Evolutionary conservation across 2,329 filamentous ascomycete genomes (phyloP).

Genomic region (Teratosphaeria epicoccoides): DNA sequence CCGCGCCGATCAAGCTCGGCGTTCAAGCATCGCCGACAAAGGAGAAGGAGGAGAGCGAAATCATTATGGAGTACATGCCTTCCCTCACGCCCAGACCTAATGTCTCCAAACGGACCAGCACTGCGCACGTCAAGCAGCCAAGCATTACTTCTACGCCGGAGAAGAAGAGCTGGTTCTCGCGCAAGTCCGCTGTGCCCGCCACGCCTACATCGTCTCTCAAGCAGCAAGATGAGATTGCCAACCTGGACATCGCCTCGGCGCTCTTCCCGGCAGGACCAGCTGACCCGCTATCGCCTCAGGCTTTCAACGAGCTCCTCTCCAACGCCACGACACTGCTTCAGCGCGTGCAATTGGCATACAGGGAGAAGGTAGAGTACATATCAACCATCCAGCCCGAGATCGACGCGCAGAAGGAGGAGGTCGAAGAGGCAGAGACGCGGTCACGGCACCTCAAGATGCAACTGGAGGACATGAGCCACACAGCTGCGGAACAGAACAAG

Average conservation of each 20-base stretch:
- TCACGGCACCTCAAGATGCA: slow-evolving; percentile 49
- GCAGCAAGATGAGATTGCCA: slow-evolving; percentile 40
- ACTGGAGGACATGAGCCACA: slow-evolving; percentile 48
- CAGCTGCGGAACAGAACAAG: slow-evolving; percentile 45
- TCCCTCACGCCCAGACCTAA: slow-evolving; percentile 23
- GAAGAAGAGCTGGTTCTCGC: slow-evolving; percentile 24
- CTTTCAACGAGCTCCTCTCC: slow-evolving; percentile 46
- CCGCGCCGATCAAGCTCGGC: slow-evolving; percentile 24
- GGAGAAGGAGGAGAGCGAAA: slow-evolving; percentile 19
- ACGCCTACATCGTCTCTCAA: slow-evolving; percentile 4
- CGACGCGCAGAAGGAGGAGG: slow-evolving; percentile 48
- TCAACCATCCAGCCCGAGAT: slow-evolving; percentile 44
- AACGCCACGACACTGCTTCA: slow-evolving; percentile 46
- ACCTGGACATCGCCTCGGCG: slow-evolving; percentile 43
- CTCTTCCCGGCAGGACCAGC: slow-evolving; percentile 44
- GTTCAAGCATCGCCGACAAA: slow-evolving; percentile 21
- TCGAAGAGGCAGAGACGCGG: slow-evolving; percentile 49
- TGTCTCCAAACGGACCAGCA: slow-evolving; percentile 8
- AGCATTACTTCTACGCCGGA: background rate
- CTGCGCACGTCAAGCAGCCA: slow-evolving; percentile 5
- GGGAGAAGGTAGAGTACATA: slow-evolving; percentile 39
- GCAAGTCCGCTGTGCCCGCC: slow-evolving; percentile 12
- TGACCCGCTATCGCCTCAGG: slow-evolving; percentile 40
- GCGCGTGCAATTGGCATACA: slow-evolving; percentile 48
- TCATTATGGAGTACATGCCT: slow-evolving; percentile 27